These are phyloP conservation scores for Phylloporus rhodoxanthus DNA, from an alignment of 768 basidiomycete species.

Conservation along the genomic window DNA sequence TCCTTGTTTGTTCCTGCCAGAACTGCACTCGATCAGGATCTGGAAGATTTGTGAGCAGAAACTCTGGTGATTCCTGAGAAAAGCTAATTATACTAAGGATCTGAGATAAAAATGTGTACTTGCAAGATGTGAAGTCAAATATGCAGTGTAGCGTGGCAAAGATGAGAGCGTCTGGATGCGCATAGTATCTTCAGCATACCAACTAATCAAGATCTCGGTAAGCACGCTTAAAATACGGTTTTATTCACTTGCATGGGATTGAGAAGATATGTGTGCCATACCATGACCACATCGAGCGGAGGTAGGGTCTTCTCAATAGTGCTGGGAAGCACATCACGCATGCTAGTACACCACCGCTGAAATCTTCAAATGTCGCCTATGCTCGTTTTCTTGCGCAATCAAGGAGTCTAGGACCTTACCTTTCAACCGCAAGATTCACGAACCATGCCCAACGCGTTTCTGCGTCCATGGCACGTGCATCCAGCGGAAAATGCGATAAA, in stretches of 20 bases:
- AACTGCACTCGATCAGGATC: neutral
- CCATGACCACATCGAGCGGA: constrained; percentile 37
- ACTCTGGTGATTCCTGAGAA: constrained; percentile 4
- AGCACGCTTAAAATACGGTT: neutral
- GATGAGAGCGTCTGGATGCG: constrained; percentile 3
- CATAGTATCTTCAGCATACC: constrained; percentile 22
- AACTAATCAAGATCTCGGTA: constrained; percentile 5
- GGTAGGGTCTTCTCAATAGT: constrained; percentile 17
- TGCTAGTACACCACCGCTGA: constrained; percentile 27
- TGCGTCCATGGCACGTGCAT: constrained; percentile 11
- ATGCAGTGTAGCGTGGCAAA: constrained; percentile 9
- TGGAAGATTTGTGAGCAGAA: constrained; percentile 3
- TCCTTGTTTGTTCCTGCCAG: constrained; percentile 1
- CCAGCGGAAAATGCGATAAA: constrained; percentile 7
- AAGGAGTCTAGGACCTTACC: constrained; percentile 11
- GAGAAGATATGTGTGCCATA: constrained; percentile 37
- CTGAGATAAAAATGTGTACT: neutral
- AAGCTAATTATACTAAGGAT: no score
- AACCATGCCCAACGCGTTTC: constrained; percentile 37
- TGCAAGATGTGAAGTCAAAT: constrained; percentile 9
- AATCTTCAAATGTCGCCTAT: constrained; percentile 23
- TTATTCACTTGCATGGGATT: constrained; percentile 28
- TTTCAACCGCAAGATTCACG: constrained; percentile 33
- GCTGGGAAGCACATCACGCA: constrained; percentile 2
- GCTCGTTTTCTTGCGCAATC: no score